These are phyloP conservation scores for Claviceps purpurea DNA, from an alignment of 2,329 filamentous ascomycete genomes.

Conservation along the genomic window DNA sequence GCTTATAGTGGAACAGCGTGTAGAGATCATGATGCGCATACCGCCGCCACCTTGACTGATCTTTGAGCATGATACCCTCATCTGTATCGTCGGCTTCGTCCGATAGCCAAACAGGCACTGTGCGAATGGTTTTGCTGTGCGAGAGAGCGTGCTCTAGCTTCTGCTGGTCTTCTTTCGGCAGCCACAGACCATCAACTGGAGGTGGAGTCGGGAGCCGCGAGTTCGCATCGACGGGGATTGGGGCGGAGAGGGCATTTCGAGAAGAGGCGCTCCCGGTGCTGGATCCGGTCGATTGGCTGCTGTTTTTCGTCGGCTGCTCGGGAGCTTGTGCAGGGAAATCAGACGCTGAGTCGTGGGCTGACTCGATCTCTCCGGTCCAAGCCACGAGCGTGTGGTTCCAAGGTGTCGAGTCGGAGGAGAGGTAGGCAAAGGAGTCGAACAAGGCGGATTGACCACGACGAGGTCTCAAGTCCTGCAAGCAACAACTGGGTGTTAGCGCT, in stretches of 20 bases:
- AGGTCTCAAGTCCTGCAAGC: constrained; percentile 51
- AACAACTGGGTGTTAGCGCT: not conserved
- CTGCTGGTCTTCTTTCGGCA: constrained; percentile 56
- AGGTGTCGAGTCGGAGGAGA: constrained; percentile 67
- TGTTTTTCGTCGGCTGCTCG: constrained; percentile 25
- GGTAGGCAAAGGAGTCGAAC: constrained; percentile 79
- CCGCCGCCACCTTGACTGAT: constrained; percentile 75
- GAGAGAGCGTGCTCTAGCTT: constrained; percentile 62
- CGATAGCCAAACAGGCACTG: constrained; percentile 78
- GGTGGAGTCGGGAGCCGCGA: constrained; percentile 42
- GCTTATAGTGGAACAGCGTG: constrained; percentile 91
- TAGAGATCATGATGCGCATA: constrained; percentile 90
- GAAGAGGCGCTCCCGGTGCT: constrained; percentile 38
- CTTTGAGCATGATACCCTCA: constrained; percentile 60
- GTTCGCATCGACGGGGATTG: constrained; percentile 57
- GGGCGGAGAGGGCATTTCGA: constrained; percentile 64
- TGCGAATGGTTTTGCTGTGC: constrained; percentile 61
- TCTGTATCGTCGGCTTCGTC: constrained; percentile 57
- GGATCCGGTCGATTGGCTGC: constrained; percentile 1
- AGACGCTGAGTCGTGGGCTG: constrained; percentile 26
- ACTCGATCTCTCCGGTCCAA: constrained; percentile 82
- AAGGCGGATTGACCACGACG: constrained; percentile 82
- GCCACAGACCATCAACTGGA: constrained; percentile 53
- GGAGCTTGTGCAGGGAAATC: constrained; percentile 35
- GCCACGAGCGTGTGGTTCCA: constrained; percentile 91